phyloP scores from a whole-genome alignment of 257 asterid species.

The Solanum clarkiae region DNA sequence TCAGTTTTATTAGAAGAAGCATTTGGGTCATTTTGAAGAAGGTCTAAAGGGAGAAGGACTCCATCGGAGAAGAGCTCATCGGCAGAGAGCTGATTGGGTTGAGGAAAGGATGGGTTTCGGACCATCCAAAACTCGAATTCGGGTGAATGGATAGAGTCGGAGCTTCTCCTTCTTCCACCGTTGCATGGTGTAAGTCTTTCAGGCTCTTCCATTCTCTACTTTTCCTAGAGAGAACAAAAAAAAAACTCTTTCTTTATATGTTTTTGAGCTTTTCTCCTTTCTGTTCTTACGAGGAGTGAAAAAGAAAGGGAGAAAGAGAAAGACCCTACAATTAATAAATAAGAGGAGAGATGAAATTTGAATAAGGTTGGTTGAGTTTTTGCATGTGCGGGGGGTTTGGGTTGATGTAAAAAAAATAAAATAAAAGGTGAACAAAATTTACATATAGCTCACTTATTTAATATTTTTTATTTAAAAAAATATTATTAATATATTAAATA shows the following conservation, averaged over 20 bases:
- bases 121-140: slow-evolving; percentile 91
- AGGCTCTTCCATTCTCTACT: slow-evolving; percentile 27
- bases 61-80: slow-evolving; percentile 89
- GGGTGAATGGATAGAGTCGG: slow-evolving; percentile 37
- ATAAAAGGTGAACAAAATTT: background rate
- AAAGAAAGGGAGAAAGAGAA: background rate
- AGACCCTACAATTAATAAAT: slow-evolving; percentile 8
- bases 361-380: slow-evolving; percentile 3
- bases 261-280: background rate
- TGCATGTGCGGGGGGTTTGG: background rate
- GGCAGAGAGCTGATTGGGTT: slow-evolving; percentile 65
- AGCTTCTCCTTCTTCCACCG: slow-evolving; percentile 37
- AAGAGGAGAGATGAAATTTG: slow-evolving; percentile 4
- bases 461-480: no score
- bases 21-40: slow-evolving; percentile 20
- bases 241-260: background rate
- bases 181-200: slow-evolving; percentile 30
- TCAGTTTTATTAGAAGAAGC: background rate
- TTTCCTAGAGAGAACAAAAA: background rate
- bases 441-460: background rate
- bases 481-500: no score
- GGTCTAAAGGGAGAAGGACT: slow-evolving; percentile 73
- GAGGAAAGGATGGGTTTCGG: slow-evolving; percentile 57
- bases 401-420: no score
- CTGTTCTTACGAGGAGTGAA: background rate